Evolutionary conservation across 2,329 filamentous ascomycete genomes (phyloP).

Genomic region (Calonectria pseudoreteaudii): DNA sequence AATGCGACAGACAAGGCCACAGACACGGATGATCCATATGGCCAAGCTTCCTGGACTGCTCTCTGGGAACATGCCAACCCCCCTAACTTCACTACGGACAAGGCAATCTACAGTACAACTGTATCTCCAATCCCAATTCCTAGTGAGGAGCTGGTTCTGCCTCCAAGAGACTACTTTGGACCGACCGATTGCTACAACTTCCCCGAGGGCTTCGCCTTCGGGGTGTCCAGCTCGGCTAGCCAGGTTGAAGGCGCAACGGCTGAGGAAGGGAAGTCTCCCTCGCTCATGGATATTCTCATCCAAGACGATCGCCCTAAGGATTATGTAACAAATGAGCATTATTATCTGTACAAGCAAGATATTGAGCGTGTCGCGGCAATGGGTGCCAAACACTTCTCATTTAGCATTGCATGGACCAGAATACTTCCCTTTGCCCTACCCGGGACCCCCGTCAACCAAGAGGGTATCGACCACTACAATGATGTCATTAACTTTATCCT

Average conservation of each 20-base stretch:
- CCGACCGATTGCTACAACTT: constrained; percentile 63
- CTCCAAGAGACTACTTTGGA: constrained; percentile 63
- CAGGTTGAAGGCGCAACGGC: constrained; percentile 60
- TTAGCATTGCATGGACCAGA: constrained; percentile 64
- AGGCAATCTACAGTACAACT: constrained; percentile 55
- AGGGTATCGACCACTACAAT: constrained; percentile 65
- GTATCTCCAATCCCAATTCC: constrained; percentile 67
- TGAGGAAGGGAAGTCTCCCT: constrained; percentile 56
- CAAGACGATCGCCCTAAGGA: constrained; percentile 40
- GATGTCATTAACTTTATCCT: constrained; percentile 64
- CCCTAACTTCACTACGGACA: constrained; percentile 50
- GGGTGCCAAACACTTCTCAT: constrained; percentile 64
- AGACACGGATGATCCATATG: constrained; percentile 46
- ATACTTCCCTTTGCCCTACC: constrained; percentile 64
- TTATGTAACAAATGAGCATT: constrained; percentile 61
- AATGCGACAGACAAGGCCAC: constrained; percentile 42
- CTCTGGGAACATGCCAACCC: constrained; percentile 49
- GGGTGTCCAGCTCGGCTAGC: constrained; percentile 61
- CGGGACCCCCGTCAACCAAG: constrained; percentile 62
- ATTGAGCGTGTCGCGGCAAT: constrained; percentile 64
- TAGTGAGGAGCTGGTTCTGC: constrained; percentile 65
- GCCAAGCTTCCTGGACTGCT: constrained; percentile 46
- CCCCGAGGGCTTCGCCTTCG: constrained; percentile 58
- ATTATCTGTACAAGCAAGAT: constrained; percentile 68
- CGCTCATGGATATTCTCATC: constrained; percentile 56